Conservation (phyloP, 2,329 filamentous ascomycete genomes). For the Colletotrichum trifolii region DNA sequence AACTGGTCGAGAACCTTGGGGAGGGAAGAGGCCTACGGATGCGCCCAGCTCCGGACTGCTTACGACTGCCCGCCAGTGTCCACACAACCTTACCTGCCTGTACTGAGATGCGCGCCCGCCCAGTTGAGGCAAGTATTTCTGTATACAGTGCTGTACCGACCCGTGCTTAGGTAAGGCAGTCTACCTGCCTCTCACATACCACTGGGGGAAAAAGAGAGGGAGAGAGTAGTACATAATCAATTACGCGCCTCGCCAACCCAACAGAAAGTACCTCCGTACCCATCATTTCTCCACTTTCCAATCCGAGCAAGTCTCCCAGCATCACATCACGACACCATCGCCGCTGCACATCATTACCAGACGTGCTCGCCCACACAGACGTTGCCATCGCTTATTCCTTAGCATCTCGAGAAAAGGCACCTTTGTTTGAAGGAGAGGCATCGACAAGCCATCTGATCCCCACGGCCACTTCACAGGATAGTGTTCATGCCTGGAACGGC, state of each 20-base stretch:
- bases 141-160: no score
- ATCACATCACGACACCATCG: constrained; percentile 18
- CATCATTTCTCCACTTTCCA: background rate
- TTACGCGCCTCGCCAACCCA: background rate
- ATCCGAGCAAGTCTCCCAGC: background rate
- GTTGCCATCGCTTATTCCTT: background rate
- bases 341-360: constrained; percentile 29
- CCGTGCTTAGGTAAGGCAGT: no score
- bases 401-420: no score
- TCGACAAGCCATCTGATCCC: no score
- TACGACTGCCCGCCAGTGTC: constrained; percentile 18
- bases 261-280: background rate
- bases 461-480: no score
- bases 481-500: no score
- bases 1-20: constrained; percentile 33
- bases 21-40: constrained; percentile 33
- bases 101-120: no score
- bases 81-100: background rate
- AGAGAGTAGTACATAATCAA: no score
- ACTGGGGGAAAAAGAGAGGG: no score
- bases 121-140: no score
- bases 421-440: no score
- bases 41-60: constrained; percentile 28
- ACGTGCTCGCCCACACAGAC: background rate
- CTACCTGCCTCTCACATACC: no score